Conservation (phyloP, 2,329 filamentous ascomycete species). For the Zymoseptoria crescenta region DNA sequence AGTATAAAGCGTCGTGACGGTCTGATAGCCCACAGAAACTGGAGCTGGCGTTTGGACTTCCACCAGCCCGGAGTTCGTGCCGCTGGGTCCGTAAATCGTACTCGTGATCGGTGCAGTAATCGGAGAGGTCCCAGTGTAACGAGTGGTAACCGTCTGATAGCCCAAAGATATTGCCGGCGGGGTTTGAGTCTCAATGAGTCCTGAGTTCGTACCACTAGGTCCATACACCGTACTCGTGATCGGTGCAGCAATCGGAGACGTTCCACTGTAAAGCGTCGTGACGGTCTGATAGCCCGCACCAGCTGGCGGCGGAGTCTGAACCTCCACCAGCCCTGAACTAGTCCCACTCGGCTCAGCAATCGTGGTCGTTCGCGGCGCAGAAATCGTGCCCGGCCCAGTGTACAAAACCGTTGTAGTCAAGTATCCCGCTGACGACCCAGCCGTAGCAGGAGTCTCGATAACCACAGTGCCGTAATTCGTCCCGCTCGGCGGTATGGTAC, state of each 20-base stretch:
- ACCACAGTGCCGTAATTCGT: background rate
- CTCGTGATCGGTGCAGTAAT: background rate
- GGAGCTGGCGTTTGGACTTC: background rate
- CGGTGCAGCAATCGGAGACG: background rate
- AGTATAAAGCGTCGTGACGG: background rate
- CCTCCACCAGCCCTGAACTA: constrained; percentile 1
- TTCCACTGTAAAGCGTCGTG: constrained; percentile 2
- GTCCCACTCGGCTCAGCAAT: constrained; percentile 4
- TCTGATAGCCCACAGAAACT: background rate
- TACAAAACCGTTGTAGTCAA: constrained; percentile 4
- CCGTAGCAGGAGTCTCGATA: background rate
- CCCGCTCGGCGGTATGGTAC: background rate
- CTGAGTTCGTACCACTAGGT: constrained; percentile 3
- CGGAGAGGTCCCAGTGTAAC: background rate
- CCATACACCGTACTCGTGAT: constrained; percentile 2
- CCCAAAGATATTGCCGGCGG: background rate
- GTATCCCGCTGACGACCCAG: background rate
- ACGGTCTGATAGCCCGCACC: background rate
- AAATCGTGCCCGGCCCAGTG: constrained; percentile 1
- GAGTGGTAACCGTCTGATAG: background rate
- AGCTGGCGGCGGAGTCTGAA: constrained; percentile 1
- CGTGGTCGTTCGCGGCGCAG: constrained; percentile 2
- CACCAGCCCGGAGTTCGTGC: constrained; percentile 2
- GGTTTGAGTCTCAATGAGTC: constrained; percentile 3
- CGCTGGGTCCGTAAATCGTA: constrained; percentile 3